Conservation (phyloP, 2,329 filamentous ascomycete genomes). For the Cladophialophora immunda region DNA sequence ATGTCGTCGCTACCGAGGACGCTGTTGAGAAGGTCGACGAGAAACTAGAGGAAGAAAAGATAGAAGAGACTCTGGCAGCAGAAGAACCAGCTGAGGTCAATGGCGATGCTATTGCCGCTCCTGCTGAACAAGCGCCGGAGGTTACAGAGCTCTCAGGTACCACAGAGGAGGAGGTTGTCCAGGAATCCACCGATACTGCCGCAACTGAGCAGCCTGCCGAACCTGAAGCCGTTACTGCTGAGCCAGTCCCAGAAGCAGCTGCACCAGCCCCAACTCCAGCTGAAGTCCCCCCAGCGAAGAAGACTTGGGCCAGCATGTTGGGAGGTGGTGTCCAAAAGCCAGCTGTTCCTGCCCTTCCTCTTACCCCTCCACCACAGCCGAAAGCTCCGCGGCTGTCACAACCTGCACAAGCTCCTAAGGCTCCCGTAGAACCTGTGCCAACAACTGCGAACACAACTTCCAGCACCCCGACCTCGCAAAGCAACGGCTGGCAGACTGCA, state of each 20-base stretch:
- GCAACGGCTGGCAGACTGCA: slow-evolving; percentile 84
- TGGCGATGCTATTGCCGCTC: slow-evolving; percentile 52
- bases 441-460: slow-evolving; percentile 49
- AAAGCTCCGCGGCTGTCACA: slow-evolving; percentile 46
- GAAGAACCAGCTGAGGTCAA: slow-evolving; percentile 54
- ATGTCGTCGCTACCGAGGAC: slow-evolving; percentile 47
- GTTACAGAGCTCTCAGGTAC: slow-evolving; percentile 22
- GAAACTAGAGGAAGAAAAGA: slow-evolving; percentile 72
- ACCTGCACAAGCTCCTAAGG: slow-evolving; percentile 46
- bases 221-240: slow-evolving; percentile 54
- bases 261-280: slow-evolving; percentile 54
- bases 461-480: slow-evolving; percentile 46
- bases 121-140: slow-evolving; percentile 51
- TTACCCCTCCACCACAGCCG: slow-evolving; percentile 48
- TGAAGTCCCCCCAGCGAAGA: slow-evolving; percentile 60
- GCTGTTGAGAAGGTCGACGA: slow-evolving; percentile 70
- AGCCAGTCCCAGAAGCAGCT: slow-evolving; percentile 52
- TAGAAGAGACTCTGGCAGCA: slow-evolving; percentile 44
- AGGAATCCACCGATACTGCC: slow-evolving; percentile 66
- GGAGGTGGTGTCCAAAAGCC: slow-evolving; percentile 49
- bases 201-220: slow-evolving; percentile 27
- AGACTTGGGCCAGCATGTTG: slow-evolving; percentile 73
- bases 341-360: slow-evolving; percentile 49
- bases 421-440: slow-evolving; percentile 45
- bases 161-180: slow-evolving; percentile 31